These are phyloP conservation scores for Knoxdaviesia proteae DNA, from an alignment of 2,329 filamentous ascomycete species.

Conservation along the genomic window DNA sequence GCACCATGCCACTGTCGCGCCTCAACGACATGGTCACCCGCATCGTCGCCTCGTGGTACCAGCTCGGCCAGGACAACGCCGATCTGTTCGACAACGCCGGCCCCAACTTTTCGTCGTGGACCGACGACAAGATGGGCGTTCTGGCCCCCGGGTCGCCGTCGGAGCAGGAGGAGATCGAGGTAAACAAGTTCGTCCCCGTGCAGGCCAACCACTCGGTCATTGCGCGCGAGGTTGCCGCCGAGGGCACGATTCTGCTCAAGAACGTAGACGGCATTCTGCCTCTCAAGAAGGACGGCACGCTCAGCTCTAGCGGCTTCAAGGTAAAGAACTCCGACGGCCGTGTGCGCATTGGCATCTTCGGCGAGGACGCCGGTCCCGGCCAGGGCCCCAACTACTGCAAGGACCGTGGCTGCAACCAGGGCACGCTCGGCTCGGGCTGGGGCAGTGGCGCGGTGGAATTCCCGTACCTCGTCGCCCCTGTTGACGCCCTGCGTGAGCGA, in stretches of 20 bases:
- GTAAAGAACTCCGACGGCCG: conserved; percentile 13
- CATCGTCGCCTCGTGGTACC: conserved; percentile 79
- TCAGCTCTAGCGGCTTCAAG: conserved; percentile 5
- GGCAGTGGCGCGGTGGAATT: conserved; percentile 49
- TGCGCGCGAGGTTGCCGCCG: conserved; percentile 31
- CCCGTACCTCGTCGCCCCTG: conserved; percentile 45
- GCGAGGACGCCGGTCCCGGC: conserved; percentile 27
- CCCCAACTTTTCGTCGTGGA: conserved; percentile 66
- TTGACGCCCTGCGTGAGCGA: conserved; percentile 34
- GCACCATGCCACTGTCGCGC: conserved; percentile 57
- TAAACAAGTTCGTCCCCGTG: conserved; percentile 50
- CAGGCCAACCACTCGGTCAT: conserved; percentile 28
- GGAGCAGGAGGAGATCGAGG: conserved; percentile 18
- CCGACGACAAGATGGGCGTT: conserved; percentile 28
- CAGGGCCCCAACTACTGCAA: conserved; percentile 43
- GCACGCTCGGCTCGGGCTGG: conserved; percentile 53
- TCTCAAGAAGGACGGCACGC: conserved; percentile 15
- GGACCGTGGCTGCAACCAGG: conserved; percentile 47
- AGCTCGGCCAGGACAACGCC: conserved; percentile 53
- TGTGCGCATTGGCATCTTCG: conserved; percentile 25
- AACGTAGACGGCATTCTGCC: conserved; percentile 38
- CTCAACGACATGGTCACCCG: conserved; percentile 78
- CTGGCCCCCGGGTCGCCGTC: conserved; percentile 29
- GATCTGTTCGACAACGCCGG: conserved; percentile 51
- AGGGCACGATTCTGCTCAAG: conserved; percentile 35